Conservation (phyloP, 768 basidiomycete species). For the Mrakia gelida region DNA sequence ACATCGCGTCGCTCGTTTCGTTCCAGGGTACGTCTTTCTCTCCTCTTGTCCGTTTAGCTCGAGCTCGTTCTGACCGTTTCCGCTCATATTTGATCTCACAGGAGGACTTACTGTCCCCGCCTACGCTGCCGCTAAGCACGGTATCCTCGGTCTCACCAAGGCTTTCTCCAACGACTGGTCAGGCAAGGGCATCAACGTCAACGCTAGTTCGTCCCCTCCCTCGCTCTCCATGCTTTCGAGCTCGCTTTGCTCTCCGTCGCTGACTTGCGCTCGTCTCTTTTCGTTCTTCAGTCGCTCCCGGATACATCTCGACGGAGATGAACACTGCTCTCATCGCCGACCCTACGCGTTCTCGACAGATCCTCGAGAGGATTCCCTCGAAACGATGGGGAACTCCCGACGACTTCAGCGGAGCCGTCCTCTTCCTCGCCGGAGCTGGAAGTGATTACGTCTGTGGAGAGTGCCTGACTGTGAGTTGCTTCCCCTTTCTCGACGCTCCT, state of each 20-base stretch:
- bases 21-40: conserved; percentile 40
- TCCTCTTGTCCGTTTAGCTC: neutral
- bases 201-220: conserved; percentile 41
- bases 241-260: neutral
- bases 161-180: conserved; percentile 93
- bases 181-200: conserved; percentile 78
- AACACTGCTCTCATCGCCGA: conserved; percentile 63
- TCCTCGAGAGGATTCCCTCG: conserved; percentile 68
- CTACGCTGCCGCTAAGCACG: conserved; percentile 84
- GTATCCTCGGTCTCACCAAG: conserved; percentile 64
- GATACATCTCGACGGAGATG: conserved; percentile 61
- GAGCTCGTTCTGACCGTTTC: neutral
- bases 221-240: neutral
- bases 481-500: too few species aligned
- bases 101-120: conserved; percentile 71
- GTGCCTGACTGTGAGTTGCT: conserved; percentile 50
- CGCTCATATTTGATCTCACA: neutral
- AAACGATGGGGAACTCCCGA: conserved; percentile 65
- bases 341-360: conserved; percentile 63
- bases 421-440: conserved; percentile 65
- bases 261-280: neutral
- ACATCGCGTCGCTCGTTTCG: conserved; percentile 54
- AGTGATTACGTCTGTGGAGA: conserved; percentile 72
- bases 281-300: conserved; percentile 12
- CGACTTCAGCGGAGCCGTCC: conserved; percentile 68